Percentiles rank a stretch among this genome's conserved stretches.
Evolutionary conservation across 179 eudicot species (phyloP).

Genomic region (Spinacia oleracea): DNA sequence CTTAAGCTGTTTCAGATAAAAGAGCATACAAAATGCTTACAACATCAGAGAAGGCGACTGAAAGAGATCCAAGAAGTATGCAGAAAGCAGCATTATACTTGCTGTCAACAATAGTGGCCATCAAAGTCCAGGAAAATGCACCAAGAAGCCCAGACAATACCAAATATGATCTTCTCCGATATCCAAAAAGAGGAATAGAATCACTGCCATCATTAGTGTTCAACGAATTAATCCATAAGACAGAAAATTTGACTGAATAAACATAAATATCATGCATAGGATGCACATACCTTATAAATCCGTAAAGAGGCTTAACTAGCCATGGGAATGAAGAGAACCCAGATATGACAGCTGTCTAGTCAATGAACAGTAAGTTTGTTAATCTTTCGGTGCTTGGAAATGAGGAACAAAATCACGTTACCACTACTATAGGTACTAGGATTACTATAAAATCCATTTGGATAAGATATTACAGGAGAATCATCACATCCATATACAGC

Average conservation of each 20-base stretch:
- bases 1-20: background rate
- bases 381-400: conserved; percentile 27
- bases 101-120: conserved; percentile 92
- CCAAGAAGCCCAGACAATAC: conserved; percentile 95
- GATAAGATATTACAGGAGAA: conserved; percentile 6
- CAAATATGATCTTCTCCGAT: conserved; percentile 93
- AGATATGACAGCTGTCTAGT: conserved; percentile 96
- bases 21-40: conserved; percentile 49
- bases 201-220: conserved; percentile 53
- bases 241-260: background rate
- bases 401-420: background rate
- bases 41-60: conserved; percentile 99
- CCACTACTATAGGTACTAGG: conserved; percentile 2
- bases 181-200: conserved; percentile 95
- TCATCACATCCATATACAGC: background rate
- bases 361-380: conserved; percentile 43
- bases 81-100: conserved; percentile 86
- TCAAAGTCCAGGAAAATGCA: conserved; percentile 93
- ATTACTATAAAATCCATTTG: conserved; percentile 6
- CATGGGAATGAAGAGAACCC: conserved; percentile 96
- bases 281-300: conserved; percentile 77
- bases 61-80: conserved; percentile 95
- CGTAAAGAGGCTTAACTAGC: conserved; percentile 97
- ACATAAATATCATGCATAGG: background rate
- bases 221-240: background rate